Percentiles rank a stretch among this genome's conserved stretches.
These are phyloP conservation scores for Acanthamoeba castellanii DNA, from an alignment of 208 protist genomes.

Conservation along the genomic window DNA sequence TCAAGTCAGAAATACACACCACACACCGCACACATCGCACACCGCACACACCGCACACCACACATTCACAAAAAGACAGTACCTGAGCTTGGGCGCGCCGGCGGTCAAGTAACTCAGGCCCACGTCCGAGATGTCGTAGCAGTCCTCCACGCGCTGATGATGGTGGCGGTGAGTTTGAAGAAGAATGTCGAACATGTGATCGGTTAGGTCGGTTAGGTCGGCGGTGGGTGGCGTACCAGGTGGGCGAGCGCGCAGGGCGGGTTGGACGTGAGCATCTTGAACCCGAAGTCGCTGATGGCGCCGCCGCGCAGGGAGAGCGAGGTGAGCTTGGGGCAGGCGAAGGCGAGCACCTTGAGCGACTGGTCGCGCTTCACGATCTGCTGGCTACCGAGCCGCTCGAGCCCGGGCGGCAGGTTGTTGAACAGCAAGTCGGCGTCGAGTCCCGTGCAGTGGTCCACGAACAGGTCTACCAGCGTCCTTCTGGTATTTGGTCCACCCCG, in stretches of 20 bases:
- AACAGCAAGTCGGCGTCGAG: background rate
- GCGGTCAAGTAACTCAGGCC: slow-evolving; percentile 44
- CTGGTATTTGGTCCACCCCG: background rate
- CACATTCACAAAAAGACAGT: background rate
- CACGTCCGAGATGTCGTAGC: slow-evolving; percentile 50
- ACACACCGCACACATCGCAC: no score
- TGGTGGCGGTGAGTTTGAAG: background rate
- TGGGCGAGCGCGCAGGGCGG: background rate
- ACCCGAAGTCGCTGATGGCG: slow-evolving; percentile 56
- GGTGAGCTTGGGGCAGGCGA: slow-evolving; percentile 27
- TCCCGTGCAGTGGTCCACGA: background rate
- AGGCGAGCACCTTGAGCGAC: slow-evolving; percentile 46
- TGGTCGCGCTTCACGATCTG: slow-evolving; percentile 38
- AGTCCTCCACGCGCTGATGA: background rate
- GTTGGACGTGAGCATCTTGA: slow-evolving; percentile 24
- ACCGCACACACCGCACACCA: background rate
- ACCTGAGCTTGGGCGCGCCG: slow-evolving; percentile 29
- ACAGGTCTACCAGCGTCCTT: background rate
- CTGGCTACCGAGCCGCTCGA: background rate
- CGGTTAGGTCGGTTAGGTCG: no score
- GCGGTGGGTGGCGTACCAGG: background rate
- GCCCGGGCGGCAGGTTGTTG: slow-evolving; percentile 41
- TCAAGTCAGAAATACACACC: no score
- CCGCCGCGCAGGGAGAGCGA: background rate
- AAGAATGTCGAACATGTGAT: background rate